A percentile compares a stretch with the other conserved stretches of the same genome.
phyloP scores from a whole-genome alignment of 2,329 filamentous ascomycete species.

The Massarina eburnea region DNA sequence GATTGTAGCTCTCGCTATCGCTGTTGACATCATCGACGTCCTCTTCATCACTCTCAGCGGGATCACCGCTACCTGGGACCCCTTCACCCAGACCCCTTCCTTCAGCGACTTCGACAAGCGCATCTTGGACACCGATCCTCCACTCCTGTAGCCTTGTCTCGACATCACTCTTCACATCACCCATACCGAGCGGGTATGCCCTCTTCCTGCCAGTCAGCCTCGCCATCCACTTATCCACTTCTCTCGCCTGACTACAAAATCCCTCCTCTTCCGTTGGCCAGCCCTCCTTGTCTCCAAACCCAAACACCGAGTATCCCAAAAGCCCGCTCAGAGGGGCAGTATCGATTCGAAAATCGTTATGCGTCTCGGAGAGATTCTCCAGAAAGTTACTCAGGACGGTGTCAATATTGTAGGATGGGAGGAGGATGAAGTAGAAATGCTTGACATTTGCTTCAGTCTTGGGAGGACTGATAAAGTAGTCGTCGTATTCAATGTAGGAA shows the following conservation, averaged over 20 bases:
- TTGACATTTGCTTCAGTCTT: slow-evolving; percentile 59
- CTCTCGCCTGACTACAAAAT: slow-evolving; percentile 88
- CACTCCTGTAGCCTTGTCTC: slow-evolving; percentile 72
- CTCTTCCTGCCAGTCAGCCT: slow-evolving; percentile 83
- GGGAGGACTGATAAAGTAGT: slow-evolving; percentile 81
- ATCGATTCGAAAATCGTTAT: slow-evolving; percentile 95
- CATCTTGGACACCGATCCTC: slow-evolving; percentile 71
- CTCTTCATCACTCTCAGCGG: slow-evolving; percentile 80
- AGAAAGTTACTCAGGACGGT: slow-evolving; percentile 86
- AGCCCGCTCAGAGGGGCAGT: slow-evolving; percentile 76
- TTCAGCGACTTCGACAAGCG: slow-evolving; percentile 61
- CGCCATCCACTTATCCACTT: slow-evolving; percentile 96
- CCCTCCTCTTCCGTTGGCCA: slow-evolving; percentile 91
- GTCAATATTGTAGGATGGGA: slow-evolving; percentile 95
- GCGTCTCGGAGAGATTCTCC: slow-evolving; percentile 84
- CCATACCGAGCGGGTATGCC: slow-evolving; percentile 86
- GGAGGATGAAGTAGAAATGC: slow-evolving; percentile 79
- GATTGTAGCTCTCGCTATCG: slow-evolving; percentile 34
- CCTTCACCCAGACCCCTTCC: slow-evolving; percentile 63
- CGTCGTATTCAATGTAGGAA: slow-evolving; percentile 86
- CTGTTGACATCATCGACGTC: slow-evolving; percentile 57
- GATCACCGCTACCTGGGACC: slow-evolving; percentile 77
- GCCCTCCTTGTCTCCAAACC: slow-evolving; percentile 85
- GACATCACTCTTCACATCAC: slow-evolving; percentile 78
- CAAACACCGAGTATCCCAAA: slow-evolving; percentile 89